phyloP scores from a whole-genome alignment of 1,284 basidiomycete species.

The Papiliotrema flavescens region DNA sequence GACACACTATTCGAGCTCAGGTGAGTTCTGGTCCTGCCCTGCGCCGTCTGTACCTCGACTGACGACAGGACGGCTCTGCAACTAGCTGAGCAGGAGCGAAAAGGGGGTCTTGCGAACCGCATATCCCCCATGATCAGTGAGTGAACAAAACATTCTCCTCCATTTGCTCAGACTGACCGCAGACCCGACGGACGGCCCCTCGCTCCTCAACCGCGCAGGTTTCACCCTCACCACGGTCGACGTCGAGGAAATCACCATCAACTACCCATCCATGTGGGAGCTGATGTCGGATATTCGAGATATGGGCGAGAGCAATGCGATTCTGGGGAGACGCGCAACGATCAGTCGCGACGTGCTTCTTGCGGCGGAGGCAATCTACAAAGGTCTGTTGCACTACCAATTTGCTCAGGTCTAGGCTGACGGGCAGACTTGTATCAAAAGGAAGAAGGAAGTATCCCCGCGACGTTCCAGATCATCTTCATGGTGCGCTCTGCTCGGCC shows the following conservation, averaged over 20 bases:
- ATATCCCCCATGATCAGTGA: conserved; percentile 98
- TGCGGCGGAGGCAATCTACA: conserved; percentile 89
- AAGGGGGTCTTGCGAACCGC: conserved; percentile 92
- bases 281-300: conserved; percentile 85
- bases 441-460: conserved; percentile 78
- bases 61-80: conserved; percentile 62
- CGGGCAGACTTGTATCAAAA: conserved; percentile 78
- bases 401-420: too few relatives aligned
- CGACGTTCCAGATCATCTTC: conserved; percentile 94
- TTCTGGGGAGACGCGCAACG: conserved; percentile 65
- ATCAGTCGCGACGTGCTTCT: conserved; percentile 83
- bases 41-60: not conserved
- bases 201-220: conserved; percentile 84
- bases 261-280: conserved; percentile 95
- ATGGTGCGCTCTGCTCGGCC: conserved; percentile 62
- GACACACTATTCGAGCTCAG: conserved; percentile 94
- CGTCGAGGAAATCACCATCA: conserved; percentile 85
- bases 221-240: conserved; percentile 94
- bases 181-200: conserved; percentile 89
- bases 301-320: conserved; percentile 96
- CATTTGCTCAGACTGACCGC: not conserved
- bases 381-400: too few relatives aligned
- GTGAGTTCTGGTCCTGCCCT: conserved; percentile 47
- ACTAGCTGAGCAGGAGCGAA: conserved; percentile 87
- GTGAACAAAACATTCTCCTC: conserved; percentile 32